Percentiles rank a stretch among this genome's conserved stretches.
These are phyloP conservation scores for Hebeloma cylindrosporum DNA, from an alignment of 768 basidiomycete species.

Conservation along the genomic window DNA sequence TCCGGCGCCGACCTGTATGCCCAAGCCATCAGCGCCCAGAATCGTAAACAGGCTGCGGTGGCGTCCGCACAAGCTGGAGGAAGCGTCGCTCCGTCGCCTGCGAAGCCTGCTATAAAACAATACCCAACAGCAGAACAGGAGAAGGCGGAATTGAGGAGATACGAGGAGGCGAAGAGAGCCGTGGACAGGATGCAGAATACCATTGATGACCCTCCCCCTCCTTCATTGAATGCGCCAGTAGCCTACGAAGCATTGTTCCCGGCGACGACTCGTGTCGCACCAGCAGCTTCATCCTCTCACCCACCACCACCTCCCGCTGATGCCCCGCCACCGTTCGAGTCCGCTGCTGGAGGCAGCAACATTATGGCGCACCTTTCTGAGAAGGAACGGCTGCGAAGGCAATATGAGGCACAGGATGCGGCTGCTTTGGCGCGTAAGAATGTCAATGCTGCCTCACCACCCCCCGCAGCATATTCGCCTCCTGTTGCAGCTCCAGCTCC, in stretches of 20 bases:
- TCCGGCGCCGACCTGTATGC: constrained; percentile 28
- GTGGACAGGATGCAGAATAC: constrained; percentile 56
- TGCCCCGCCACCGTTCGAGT: constrained; percentile 56
- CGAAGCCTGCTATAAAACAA: constrained; percentile 37
- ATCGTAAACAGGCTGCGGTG: constrained; percentile 10
- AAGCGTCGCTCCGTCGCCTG: constrained; percentile 18
- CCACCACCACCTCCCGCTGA: constrained; percentile 30
- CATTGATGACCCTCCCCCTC: constrained; percentile 3
- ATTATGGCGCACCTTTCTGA: constrained; percentile 49
- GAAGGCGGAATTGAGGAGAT: constrained; percentile 67
- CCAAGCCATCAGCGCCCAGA: constrained; percentile 32
- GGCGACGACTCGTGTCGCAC: constrained; percentile 14
- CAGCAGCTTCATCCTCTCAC: constrained; percentile 28
- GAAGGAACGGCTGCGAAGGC: constrained; percentile 66
- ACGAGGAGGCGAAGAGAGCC: constrained; percentile 70
- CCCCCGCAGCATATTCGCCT: constrained; percentile 14
- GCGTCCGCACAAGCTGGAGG: constrained; percentile 14
- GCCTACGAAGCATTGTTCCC: constrained; percentile 66
- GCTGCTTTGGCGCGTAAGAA: constrained; percentile 39
- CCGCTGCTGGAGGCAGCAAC: constrained; percentile 35
- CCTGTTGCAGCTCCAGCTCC: constrained; percentile 25
- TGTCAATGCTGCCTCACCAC: constrained; percentile 12
- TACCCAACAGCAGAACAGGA: constrained; percentile 71
- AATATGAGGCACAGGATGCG: constrained; percentile 68
- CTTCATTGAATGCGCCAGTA: constrained; percentile 41